Base-by-base conservation (phyloP, 345 rosid species). In the Rhodomyrtus tomentosa region DNA sequence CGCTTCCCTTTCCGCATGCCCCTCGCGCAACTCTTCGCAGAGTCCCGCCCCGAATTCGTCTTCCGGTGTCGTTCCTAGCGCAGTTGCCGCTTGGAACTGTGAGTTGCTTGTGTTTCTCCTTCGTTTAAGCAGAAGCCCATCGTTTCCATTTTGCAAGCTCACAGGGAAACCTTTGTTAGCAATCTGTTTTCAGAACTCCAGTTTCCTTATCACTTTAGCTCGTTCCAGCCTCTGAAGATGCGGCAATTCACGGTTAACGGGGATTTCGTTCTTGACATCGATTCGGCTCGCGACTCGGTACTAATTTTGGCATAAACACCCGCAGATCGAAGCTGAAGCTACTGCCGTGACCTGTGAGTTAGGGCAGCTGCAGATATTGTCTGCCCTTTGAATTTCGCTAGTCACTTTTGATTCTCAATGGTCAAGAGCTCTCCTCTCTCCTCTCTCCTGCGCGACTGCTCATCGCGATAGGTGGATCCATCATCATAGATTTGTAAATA, bases 181-280 rank as follows among this genome's bases (percentile, higher is more conserved):
- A 42, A 92, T 94, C 88, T 94, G 98, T 98, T 94, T 93, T 93
- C 99, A 93, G 92, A 94, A 94, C 93, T 93, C 96, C 22, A 86
- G 90, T n/a, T 76, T 94, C 89, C 89, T 94, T 93, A 92, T 88
- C 98, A 94, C 87, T 97, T 94, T 85, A 95, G 98, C 88, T 92
- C 92, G 98, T 95, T 68, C 25, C 25, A 68, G 95, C 96, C 76
- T 87, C 95, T 24, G 93, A 92, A 87, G 89, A 85, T 54, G 94
- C 95, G 98, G 98, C 94, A 86, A 81, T 21, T 55, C 72, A 32
- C 87, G 45, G 55, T 54, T 82, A 79, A 58, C 7, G 79, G 59
- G 59, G 62, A 50, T 54, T 84, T n/a, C 32, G 15, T 80, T n/a
- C 81, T 53, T 4, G 59, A 48, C 48, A 10, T 32, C 1, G 45